Conservation (phyloP, 208 protist genomes). For the Trypanosoma platydactyli region DNA sequence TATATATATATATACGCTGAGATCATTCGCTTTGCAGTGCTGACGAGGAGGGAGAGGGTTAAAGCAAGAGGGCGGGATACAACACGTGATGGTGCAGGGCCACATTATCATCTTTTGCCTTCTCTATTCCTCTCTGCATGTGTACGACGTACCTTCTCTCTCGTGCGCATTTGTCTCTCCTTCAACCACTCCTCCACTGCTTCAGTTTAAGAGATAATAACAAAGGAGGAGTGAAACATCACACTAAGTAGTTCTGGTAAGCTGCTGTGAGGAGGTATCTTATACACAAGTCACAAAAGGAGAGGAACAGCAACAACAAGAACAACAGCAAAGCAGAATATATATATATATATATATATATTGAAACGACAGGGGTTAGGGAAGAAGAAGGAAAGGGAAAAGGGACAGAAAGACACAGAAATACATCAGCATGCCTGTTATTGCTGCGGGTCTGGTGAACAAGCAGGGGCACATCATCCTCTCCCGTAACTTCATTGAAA, state of each 20-base stretch:
- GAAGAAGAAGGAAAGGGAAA: not conserved
- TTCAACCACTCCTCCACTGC: too few species aligned
- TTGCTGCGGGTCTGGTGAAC: slow-evolving; percentile 80
- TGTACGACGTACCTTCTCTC: too few species aligned
- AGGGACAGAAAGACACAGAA: not conserved
- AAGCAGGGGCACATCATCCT: slow-evolving; percentile 90
- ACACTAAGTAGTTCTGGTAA: too few species aligned
- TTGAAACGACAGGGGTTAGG: not conserved
- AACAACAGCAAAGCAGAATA: not conserved
- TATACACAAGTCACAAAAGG: not conserved
- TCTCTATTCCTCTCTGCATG: too few species aligned
- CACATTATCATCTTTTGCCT: too few species aligned
- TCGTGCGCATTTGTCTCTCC: too few species aligned
- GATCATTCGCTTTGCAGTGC: too few species aligned
- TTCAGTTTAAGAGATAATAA: too few species aligned
- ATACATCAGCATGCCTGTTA: slow-evolving; percentile 60
- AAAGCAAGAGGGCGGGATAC: not conserved
- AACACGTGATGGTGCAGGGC: too few species aligned
- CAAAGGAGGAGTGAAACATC: too few species aligned
- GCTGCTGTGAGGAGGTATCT: not conserved
- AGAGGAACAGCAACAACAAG: slow-evolving; percentile 5
- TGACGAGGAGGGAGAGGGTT: too few species aligned
- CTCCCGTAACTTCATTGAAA: slow-evolving; percentile 96
- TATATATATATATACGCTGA: not conserved
- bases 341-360: not conserved